Conservation (phyloP, 2,329 filamentous ascomycete genomes). For the Clonostachys byssicola region DNA sequence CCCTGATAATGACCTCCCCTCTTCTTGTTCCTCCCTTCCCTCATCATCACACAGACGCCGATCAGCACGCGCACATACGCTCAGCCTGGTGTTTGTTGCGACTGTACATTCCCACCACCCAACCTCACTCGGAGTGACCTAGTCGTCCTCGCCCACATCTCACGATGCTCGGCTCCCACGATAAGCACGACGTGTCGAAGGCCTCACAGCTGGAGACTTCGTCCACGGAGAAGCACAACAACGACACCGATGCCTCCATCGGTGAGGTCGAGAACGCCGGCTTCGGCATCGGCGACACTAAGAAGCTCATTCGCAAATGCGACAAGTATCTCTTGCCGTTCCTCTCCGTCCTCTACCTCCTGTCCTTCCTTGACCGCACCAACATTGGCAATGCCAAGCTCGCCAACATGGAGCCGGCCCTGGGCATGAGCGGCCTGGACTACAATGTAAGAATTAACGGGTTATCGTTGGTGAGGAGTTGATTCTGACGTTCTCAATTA, state of each 20-base stretch:
- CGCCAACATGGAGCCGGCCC: slow-evolving; percentile 39
- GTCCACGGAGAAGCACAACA: slow-evolving; percentile 1
- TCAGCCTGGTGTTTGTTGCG: too few species aligned
- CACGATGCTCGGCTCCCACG: too few species aligned
- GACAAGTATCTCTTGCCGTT: slow-evolving; percentile 55
- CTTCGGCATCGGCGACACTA: slow-evolving; percentile 22
- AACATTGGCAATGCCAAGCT: slow-evolving; percentile 54
- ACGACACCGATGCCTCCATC: neutral
- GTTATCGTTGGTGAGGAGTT: neutral
- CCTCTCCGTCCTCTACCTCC: slow-evolving; percentile 54
- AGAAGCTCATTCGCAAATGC: slow-evolving; percentile 45
- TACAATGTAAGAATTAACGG: slow-evolving; percentile 17
- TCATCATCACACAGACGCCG: too few species aligned
- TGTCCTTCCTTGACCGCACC: slow-evolving; percentile 40
- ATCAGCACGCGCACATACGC: too few species aligned
- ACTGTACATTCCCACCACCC: too few species aligned
- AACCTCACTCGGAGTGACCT: too few species aligned
- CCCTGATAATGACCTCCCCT: too few species aligned
- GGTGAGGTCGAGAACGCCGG: slow-evolving; percentile 1
- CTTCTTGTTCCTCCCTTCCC: too few species aligned
- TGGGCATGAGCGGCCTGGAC: slow-evolving; percentile 23
- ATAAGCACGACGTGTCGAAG: too few species aligned
- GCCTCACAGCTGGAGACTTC: neutral
- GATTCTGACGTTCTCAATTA: slow-evolving; percentile 6
- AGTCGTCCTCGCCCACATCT: too few species aligned